Base-by-base conservation (phyloP, 768 basidiomycete species). In the Termitomyces sp. region DNA sequence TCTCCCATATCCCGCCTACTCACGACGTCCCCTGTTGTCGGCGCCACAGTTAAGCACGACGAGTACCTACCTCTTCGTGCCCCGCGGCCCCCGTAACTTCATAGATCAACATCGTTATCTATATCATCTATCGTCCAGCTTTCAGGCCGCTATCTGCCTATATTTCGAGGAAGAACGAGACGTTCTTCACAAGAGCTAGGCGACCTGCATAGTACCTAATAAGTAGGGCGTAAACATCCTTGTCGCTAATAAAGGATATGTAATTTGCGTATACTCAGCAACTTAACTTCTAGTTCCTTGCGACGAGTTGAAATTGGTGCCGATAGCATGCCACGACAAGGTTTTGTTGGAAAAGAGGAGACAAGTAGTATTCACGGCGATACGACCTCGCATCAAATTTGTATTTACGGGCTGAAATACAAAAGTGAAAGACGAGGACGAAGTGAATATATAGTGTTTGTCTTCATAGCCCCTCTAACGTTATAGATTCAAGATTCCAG, bases 21-120 rank as follows among this genome's bases (percentile, higher is more conserved):
- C 32, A 58, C 47, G 21, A 67, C 72, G 16, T 73, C 73, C 17
- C 67, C 76, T 6, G 61, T 76, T 42, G 73, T 78, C 46, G 59
- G 58, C 40, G 58, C 72, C 39, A 70, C 72, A 39, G 63, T 78
- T 56, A 62, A 67, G 55, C 65, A 73, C 52, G 68, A 76, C 61
- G 64, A 68, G 59, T 65, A 72, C 64, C n/a, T n/a, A n/a, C n/a
- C 65, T 73, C 44, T 71, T 72, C 64, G 61, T 67, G 5, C 70
- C 70, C 12, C 66, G 66, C 10, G 67, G 65, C 8, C 70, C 67
- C 0, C 64, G 67, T 10, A 35, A 41, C 14, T 11, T 17, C 42
- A 21, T 12, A 6, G 10, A 27, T 25, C n/a, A 21, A 55, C 34
- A 37, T 56, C 17, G 42, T 34, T 56, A 56, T 49, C 47, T 17